These are phyloP conservation scores for Tolypocladium sp. DNA, from an alignment of 2,329 filamentous ascomycete species.

Conservation along the genomic window DNA sequence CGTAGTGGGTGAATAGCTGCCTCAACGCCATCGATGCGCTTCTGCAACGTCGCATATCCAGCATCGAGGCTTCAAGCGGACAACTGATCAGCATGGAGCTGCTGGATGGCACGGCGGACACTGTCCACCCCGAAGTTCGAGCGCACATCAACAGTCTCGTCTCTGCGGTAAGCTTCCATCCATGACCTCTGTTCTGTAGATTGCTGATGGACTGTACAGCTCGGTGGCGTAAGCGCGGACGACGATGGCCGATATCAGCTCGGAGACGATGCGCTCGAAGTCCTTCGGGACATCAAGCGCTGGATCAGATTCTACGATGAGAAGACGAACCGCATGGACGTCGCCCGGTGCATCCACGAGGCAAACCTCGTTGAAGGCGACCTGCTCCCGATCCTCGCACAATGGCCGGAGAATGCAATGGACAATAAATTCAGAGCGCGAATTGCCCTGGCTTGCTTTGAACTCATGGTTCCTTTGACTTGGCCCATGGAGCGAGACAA, in stretches of 20 bases:
- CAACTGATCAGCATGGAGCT: constrained; percentile 38
- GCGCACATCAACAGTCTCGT: constrained; percentile 91
- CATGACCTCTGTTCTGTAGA: background rate
- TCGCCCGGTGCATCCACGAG: constrained; percentile 84
- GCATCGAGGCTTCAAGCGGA: background rate
- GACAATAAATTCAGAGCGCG: constrained; percentile 70
- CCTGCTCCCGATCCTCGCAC: constrained; percentile 76
- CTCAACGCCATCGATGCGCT: background rate
- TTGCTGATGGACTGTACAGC: constrained; percentile 36
- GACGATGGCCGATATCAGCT: constrained; percentile 78
- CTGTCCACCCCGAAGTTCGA: constrained; percentile 85
- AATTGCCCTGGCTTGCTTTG: constrained; percentile 76
- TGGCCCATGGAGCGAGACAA: constrained; percentile 82
- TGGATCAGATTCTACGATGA: constrained; percentile 95
- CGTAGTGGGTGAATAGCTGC: background rate
- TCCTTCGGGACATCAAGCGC: constrained; percentile 84
- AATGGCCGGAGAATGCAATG: constrained; percentile 65
- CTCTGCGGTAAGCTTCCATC: constrained; percentile 61
- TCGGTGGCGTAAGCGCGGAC: constrained; percentile 73
- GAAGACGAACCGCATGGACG: constrained; percentile 87
- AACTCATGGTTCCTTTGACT: constrained; percentile 84
- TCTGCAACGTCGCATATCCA: background rate
- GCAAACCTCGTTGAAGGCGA: constrained; percentile 88
- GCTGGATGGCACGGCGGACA: constrained; percentile 40
- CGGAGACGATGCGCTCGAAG: constrained; percentile 86